Evolutionary conservation across 352 stramenopile species (phyloP).

Genomic region (Phytophthora idaei): DNA sequence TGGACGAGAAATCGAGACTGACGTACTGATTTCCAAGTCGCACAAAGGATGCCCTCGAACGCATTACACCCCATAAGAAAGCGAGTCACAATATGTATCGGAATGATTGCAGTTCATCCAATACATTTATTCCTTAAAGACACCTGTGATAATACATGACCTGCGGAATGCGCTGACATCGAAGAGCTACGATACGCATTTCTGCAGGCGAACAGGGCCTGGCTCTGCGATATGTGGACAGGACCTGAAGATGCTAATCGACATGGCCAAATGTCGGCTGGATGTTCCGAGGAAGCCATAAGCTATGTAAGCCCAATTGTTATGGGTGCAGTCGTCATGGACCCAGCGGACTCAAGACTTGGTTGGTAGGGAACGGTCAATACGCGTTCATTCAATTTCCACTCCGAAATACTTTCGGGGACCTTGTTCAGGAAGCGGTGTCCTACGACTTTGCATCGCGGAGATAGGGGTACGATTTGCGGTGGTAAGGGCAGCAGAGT

Average conservation of each 20-base stretch:
- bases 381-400: background rate
- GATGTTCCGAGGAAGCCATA: slow-evolving; percentile 7
- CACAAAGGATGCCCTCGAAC: slow-evolving; percentile 16
- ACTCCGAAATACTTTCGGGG: background rate
- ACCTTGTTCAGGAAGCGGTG: background rate
- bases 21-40: slow-evolving; percentile 16
- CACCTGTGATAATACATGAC: background rate
- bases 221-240: slow-evolving; percentile 25
- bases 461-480: slow-evolving; percentile 9
- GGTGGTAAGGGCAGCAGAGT: slow-evolving; percentile 2
- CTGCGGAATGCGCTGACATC: background rate
- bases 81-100: background rate
- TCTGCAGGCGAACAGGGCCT: background rate
- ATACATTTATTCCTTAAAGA: background rate
- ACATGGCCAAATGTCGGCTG: slow-evolving; percentile 11
- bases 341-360: too few species aligned
- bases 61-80: slow-evolving; percentile 7
- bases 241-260: slow-evolving; percentile 6
- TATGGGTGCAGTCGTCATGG: background rate
- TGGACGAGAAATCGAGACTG: slow-evolving; percentile 27
- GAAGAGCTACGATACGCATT: background rate
- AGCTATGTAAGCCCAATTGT: background rate
- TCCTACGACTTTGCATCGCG: slow-evolving; percentile 8
- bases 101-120: background rate
- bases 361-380: too few species aligned